phyloP scores from a whole-genome alignment of 805 yeast species.

The Candida awuae region DNA sequence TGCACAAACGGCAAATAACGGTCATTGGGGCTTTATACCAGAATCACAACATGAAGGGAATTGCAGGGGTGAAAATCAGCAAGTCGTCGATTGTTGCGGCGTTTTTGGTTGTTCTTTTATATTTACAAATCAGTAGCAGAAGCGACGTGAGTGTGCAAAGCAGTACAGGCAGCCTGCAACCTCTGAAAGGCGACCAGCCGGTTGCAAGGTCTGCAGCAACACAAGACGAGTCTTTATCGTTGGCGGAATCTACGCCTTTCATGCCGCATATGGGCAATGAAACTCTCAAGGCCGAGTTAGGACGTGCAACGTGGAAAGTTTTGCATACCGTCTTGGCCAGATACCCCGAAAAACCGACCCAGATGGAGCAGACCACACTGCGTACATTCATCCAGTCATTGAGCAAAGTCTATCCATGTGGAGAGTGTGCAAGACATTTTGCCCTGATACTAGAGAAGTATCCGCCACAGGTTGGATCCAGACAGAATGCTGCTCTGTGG shows the following conservation, averaged over 20 bases:
- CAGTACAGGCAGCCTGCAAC: neutral
- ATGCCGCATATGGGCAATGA: slow-evolving; percentile 95
- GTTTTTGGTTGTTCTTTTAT: neutral
- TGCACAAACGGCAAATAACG: no score
- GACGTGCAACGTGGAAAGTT: slow-evolving; percentile 85
- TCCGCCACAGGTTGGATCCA: slow-evolving; percentile 77
- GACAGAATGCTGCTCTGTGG: slow-evolving; percentile 87
- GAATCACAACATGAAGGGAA: slow-evolving; percentile 9
- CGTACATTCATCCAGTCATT: slow-evolving; percentile 59
- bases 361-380: slow-evolving; percentile 55
- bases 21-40: no score
- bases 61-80: neutral
- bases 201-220: neutral
- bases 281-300: slow-evolving; percentile 59
- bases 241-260: slow-evolving; percentile 32
- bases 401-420: slow-evolving; percentile 93
- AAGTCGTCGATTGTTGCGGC: neutral
- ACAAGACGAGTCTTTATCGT: neutral
- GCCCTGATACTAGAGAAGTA: slow-evolving; percentile 53
- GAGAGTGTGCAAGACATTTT: slow-evolving; percentile 94
- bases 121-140: neutral
- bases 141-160: neutral
- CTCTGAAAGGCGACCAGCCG: neutral
- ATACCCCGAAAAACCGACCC: slow-evolving; percentile 76
- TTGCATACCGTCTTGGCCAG: slow-evolving; percentile 89